phyloP scores from a whole-genome alignment of 2,329 filamentous ascomycete species.

The Colletotrichum aenigma region DNA sequence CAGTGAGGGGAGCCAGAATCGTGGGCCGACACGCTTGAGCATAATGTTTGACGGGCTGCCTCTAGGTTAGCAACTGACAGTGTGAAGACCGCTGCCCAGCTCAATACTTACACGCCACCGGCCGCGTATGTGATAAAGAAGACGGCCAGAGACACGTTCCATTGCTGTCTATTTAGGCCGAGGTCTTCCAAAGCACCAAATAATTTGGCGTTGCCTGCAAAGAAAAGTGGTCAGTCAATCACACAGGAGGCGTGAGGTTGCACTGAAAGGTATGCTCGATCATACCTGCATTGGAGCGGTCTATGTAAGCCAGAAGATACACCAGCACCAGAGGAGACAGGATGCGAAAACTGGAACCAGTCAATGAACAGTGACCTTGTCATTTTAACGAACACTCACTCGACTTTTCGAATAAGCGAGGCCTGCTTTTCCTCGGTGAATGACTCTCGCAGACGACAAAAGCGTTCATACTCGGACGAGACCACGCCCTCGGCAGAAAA shows the following conservation, averaged over 20 bases:
- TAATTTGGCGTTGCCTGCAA: background rate
- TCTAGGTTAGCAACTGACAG: background rate
- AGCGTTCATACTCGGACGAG: background rate
- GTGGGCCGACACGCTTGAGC: background rate
- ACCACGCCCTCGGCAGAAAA: background rate
- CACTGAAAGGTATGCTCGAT: background rate
- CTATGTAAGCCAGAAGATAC: background rate
- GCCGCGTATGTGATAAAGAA: background rate
- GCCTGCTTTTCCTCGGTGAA: background rate
- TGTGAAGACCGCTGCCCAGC: background rate
- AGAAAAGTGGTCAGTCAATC: background rate
- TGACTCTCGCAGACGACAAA: background rate
- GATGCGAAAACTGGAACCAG: background rate
- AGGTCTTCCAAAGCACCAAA: background rate
- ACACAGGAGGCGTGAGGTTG: fast-evolving
- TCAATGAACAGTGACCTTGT: background rate
- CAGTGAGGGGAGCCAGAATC: background rate
- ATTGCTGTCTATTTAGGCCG: background rate
- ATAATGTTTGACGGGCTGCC: background rate
- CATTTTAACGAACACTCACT: background rate
- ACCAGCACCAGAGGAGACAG: background rate
- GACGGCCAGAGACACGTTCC: background rate
- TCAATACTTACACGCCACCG: background rate
- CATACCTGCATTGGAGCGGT: background rate
- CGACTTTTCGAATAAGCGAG: background rate